Base-by-base conservation (phyloP, 2,329 filamentous ascomycete species). In the Nemania sp. region DNA sequence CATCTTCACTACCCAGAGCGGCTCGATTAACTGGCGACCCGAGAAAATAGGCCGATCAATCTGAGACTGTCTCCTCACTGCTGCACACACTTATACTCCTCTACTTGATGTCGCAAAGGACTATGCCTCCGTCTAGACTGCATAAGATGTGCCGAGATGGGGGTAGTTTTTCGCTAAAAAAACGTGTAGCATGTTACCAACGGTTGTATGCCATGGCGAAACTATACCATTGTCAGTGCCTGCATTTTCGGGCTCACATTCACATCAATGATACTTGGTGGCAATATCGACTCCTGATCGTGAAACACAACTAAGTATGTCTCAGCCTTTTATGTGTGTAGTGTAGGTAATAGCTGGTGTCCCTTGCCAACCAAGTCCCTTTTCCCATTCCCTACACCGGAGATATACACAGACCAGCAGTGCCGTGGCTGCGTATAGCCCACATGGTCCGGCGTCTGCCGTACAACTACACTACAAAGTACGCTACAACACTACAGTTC, bases 361-460 rank as follows among this genome's bases (percentile, higher is more conserved):
- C 26, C 26, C 36, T 47, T 49, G 40, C 47, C 17, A 20, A 33
- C 50, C 48, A 28, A 40, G 31, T 49, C 42, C 42, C n/a, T n/a
- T 46, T 36, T 28, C 49, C 20, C 34, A 28, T 36, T 42, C 12
- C 39, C 30, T 22, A 44, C 23, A 15, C 15, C 19, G 19, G n/a
- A 8, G 11, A 14, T 7, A 19, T 20, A 26, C 6, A 41, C 12
- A 41, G 14, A 23, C 5, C 20, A 15, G 7, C 23, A 15, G 6
- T 28, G 30, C 24, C 9, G n/a, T 19, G 40, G 23, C 23, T 43
- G 14, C 23, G 15, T 28, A 19, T 50, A 55, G 54, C 46, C 39
- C 59, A 60, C 59, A 61, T 61, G 52, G 57, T 31, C 45, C 37
- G 46, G 58, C 47, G 49, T 50, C 52, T 56, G 56, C 37, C 22